Evolutionary conservation across 352 stramenopile genomes (phyloP).

Genomic region (Pythium brachiatum): DNA sequence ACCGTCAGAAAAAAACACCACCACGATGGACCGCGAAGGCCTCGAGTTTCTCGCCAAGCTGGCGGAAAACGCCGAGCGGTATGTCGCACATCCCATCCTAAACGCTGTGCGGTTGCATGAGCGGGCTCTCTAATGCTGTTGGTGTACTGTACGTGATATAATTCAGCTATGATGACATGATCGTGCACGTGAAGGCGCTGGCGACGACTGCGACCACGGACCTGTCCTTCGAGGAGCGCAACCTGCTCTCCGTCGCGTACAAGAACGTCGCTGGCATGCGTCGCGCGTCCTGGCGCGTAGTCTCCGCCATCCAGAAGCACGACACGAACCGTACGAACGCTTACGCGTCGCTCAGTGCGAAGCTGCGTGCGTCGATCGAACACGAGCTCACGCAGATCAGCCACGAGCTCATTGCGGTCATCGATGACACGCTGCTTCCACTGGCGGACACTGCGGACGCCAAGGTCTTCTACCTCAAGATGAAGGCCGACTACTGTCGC

Average conservation of each 20-base stretch:
- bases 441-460: conserved; percentile 96
- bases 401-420: conserved; percentile 97
- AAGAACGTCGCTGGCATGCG: conserved; percentile 99
- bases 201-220: conserved; percentile 90
- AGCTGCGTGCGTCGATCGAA: conserved; percentile 87
- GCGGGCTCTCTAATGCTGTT: background rate
- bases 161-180: conserved; percentile 93
- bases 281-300: conserved; percentile 98
- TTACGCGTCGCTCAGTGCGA: conserved; percentile 10
- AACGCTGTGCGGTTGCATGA: background rate
- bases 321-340: background rate
- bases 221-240: conserved; percentile 98
- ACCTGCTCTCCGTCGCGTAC: conserved; percentile 93
- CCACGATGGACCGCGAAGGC: conserved; percentile 70
- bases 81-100: too few species aligned
- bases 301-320: conserved; percentile 95
- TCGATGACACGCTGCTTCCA: conserved; percentile 98
- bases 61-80: conserved; percentile 78
- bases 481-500: conserved; percentile 99
- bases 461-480: conserved; percentile 99
- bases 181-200: conserved; percentile 98
- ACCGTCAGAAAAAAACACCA: too few species aligned
- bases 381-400: conserved; percentile 96
- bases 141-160: too few species aligned
- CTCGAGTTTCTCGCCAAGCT: conserved; percentile 84